These are phyloP conservation scores for Myxozyma udenii DNA, from an alignment of 805 yeast species.

Conservation along the genomic window DNA sequence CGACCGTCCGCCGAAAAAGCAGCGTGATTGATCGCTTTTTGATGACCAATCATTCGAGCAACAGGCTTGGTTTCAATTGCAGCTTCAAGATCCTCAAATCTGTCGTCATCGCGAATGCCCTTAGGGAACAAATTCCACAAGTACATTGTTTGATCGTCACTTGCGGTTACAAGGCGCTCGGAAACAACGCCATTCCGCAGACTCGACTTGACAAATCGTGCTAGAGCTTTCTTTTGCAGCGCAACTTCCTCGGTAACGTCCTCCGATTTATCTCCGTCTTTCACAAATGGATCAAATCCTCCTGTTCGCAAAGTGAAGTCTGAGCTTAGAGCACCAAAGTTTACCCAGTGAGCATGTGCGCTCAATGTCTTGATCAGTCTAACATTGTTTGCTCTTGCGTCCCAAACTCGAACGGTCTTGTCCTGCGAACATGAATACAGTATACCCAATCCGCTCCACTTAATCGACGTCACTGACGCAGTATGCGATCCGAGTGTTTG, in stretches of 20 bases:
- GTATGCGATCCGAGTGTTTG: slow-evolving; percentile 83
- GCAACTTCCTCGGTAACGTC: slow-evolving; percentile 41
- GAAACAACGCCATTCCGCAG: slow-evolving; percentile 51
- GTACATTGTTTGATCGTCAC: slow-evolving; percentile 97
- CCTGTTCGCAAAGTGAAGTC: slow-evolving; percentile 86
- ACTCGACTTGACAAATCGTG: slow-evolving; percentile 61
- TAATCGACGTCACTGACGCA: slow-evolving; percentile 88
- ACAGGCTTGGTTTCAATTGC: slow-evolving; percentile 70
- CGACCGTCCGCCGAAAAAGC: slow-evolving; percentile 95
- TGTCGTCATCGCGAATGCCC: slow-evolving; percentile 9
- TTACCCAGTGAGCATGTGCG: slow-evolving; percentile 97
- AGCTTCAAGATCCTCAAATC: background rate
- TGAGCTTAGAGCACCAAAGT: slow-evolving; percentile 86
- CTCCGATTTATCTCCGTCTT: slow-evolving; percentile 42
- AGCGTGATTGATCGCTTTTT: slow-evolving; percentile 92
- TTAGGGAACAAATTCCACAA: slow-evolving; percentile 78
- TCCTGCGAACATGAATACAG: slow-evolving; percentile 92
- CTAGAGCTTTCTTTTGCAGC: slow-evolving; percentile 56
- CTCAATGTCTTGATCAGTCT: slow-evolving; percentile 53
- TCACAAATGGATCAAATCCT: slow-evolving; percentile 62
- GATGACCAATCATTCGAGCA: slow-evolving; percentile 96
- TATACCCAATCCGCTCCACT: slow-evolving; percentile 88
- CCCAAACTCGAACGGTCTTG: slow-evolving; percentile 91
- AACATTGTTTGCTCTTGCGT: slow-evolving; percentile 37
- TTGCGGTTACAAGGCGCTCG: slow-evolving; percentile 89